Evolutionary conservation across 2,329 filamentous ascomycete genomes (phyloP).

Genomic region (Pseudohalonectria lignicola): DNA sequence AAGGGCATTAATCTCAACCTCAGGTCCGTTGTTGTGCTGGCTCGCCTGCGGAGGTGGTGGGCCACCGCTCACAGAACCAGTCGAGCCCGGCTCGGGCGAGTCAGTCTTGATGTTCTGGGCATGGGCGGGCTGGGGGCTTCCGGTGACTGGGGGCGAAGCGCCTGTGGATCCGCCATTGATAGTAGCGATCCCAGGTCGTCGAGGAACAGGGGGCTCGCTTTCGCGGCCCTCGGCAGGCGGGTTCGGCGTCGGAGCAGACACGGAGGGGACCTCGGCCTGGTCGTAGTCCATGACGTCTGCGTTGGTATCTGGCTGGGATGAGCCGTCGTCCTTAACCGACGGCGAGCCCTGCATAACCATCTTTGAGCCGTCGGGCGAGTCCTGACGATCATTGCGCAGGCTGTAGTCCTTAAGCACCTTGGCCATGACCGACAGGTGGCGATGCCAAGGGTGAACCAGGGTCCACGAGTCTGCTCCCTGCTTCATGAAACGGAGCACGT

Average conservation of each 20-base stretch:
- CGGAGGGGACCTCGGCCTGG: constrained; percentile 24
- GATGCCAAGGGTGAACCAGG: constrained; percentile 46
- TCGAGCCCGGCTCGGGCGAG: constrained; percentile 18
- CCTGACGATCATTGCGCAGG: constrained; percentile 18
- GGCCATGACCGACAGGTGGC: constrained; percentile 50
- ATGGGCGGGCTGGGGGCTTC: constrained; percentile 23
- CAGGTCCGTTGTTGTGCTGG: constrained; percentile 9
- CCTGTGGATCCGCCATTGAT: constrained; percentile 46
- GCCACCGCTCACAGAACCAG: constrained; percentile 12
- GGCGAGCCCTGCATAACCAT: constrained; percentile 20
- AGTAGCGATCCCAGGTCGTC: constrained; percentile 43
- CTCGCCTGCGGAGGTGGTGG: constrained; percentile 7
- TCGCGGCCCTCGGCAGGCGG: constrained; percentile 30
- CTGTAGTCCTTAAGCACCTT: constrained; percentile 47
- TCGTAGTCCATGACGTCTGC: constrained; percentile 48
- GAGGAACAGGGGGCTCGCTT: constrained; percentile 39
- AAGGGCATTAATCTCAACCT: constrained; percentile 43
- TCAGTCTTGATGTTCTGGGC: constrained; percentile 15
- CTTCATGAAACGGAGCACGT: constrained; percentile 47
- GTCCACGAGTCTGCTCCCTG: constrained; percentile 50
- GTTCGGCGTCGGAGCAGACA: constrained; percentile 18
- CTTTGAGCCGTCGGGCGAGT: constrained; percentile 22
- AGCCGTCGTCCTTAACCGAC: constrained; percentile 42
- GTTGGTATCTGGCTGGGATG: constrained; percentile 44
- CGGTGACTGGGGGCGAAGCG: constrained; percentile 32